Percentiles rank a stretch among this genome's conserved stretches.
phyloP scores from a whole-genome alignment of 257 asterid genomes.

The Rubia yunnanensis region DNA sequence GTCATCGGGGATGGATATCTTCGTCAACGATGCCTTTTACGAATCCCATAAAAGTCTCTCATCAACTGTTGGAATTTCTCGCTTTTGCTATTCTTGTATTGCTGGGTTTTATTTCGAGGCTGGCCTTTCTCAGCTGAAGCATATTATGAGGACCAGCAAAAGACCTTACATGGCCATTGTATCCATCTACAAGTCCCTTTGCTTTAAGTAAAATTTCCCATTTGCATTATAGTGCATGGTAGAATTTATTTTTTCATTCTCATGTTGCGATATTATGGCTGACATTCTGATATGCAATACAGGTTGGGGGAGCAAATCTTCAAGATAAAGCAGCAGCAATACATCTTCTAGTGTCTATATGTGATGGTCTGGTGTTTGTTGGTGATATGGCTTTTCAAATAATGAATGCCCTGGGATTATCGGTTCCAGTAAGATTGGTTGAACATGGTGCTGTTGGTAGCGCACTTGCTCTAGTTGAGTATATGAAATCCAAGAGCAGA shows the following conservation, averaged over 20 bases:
- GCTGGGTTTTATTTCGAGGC: constrained; percentile 84
- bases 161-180: constrained; percentile 74
- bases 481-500: constrained; percentile 51
- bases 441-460: constrained; percentile 44
- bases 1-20: constrained; percentile 61
- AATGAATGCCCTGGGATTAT: constrained; percentile 61
- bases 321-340: constrained; percentile 60
- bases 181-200: constrained; percentile 23
- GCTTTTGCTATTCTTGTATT: constrained; percentile 55
- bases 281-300: constrained; percentile 22
- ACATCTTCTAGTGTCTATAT: constrained; percentile 43
- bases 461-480: constrained; percentile 47
- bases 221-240: constrained; percentile 1
- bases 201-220: constrained; percentile 7
- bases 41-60: constrained; percentile 79
- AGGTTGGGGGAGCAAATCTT: constrained; percentile 82
- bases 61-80: constrained; percentile 75
- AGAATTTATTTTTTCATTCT: background rate
- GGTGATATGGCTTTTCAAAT: constrained; percentile 81
- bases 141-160: constrained; percentile 33
- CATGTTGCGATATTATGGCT: background rate
- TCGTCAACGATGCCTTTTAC: constrained; percentile 79
- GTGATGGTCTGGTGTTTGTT: constrained; percentile 79
- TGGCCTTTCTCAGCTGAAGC: constrained; percentile 48
- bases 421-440: constrained; percentile 52